A percentile compares a stretch with the other conserved stretches of the same genome.
phyloP scores from a whole-genome alignment of 768 basidiomycete genomes.

The Nidula microcarpa region DNA sequence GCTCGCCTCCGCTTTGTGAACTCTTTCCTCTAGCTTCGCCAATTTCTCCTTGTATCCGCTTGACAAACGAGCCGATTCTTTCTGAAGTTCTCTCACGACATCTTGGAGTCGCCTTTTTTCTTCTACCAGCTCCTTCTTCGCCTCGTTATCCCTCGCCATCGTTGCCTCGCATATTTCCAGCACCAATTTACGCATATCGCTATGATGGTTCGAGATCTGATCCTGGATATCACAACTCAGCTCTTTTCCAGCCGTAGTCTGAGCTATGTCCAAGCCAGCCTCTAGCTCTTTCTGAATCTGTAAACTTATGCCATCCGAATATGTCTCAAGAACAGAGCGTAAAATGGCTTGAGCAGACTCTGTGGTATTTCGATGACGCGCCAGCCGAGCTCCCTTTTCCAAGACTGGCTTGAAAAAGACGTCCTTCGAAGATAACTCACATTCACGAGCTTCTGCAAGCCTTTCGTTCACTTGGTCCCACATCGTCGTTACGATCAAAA shows the following conservation, averaged over 20 bases:
- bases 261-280: background rate
- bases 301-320: background rate
- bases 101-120: background rate
- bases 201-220: background rate
- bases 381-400: conserved; percentile 38
- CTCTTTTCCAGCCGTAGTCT: background rate
- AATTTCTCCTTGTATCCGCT: background rate
- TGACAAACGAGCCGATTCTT: background rate
- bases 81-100: background rate
- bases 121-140: background rate
- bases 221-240: background rate
- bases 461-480: conserved; percentile 34
- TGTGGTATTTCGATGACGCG: conserved; percentile 31
- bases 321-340: background rate
- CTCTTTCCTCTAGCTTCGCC: background rate
- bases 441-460: conserved; percentile 35
- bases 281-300: background rate
- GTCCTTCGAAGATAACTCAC: conserved; percentile 26
- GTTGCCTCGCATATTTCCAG: background rate
- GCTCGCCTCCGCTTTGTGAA: background rate
- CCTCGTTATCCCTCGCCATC: background rate
- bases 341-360: background rate
- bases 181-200: background rate
- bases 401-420: conserved; percentile 47
- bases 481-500: conserved; percentile 46